Evolutionary conservation across 2,329 filamentous ascomycete genomes (phyloP).

Genomic region (Aspergillus fumigatiaffinis): DNA sequence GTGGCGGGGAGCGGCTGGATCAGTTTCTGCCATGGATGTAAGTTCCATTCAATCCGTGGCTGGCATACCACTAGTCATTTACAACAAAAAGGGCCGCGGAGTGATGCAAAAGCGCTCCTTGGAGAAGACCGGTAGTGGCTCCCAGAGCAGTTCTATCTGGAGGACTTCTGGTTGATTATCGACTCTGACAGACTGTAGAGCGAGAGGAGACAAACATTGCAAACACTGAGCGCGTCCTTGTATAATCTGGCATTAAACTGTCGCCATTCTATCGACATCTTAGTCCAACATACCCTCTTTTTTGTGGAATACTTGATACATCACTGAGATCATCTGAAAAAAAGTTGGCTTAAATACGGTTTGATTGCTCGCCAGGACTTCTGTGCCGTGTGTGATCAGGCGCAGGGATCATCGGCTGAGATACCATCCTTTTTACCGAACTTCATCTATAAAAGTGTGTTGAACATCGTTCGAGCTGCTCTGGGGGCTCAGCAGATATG

Average conservation of each 20-base stretch:
- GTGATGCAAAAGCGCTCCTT: background rate
- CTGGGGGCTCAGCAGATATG: slow-evolving; percentile 8
- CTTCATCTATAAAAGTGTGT: background rate
- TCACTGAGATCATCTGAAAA: background rate
- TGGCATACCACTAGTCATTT: no score
- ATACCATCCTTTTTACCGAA: background rate
- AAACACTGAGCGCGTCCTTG: slow-evolving; percentile 14
- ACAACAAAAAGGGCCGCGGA: no score
- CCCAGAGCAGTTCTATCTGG: no score
- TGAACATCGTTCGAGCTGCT: slow-evolving; percentile 2
- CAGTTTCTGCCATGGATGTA: no score
- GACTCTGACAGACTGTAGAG: no score
- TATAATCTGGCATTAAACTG: background rate
- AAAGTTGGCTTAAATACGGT: background rate
- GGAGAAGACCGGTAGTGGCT: background rate
- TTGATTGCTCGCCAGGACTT: background rate
- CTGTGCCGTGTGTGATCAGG: background rate
- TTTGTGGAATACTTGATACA: background rate
- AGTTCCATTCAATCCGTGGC: no score
- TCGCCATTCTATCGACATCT: background rate
- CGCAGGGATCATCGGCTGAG: background rate
- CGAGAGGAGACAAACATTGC: slow-evolving; percentile 21
- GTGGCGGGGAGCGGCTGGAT: no score
- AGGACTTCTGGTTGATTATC: no score
- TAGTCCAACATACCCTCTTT: background rate